Percentiles rank a stretch among this genome's conserved stretches.
These are phyloP conservation scores for Mayamaea pseudoterrestris DNA, from an alignment of 108 stramenopile species.

Conservation along the genomic window DNA sequence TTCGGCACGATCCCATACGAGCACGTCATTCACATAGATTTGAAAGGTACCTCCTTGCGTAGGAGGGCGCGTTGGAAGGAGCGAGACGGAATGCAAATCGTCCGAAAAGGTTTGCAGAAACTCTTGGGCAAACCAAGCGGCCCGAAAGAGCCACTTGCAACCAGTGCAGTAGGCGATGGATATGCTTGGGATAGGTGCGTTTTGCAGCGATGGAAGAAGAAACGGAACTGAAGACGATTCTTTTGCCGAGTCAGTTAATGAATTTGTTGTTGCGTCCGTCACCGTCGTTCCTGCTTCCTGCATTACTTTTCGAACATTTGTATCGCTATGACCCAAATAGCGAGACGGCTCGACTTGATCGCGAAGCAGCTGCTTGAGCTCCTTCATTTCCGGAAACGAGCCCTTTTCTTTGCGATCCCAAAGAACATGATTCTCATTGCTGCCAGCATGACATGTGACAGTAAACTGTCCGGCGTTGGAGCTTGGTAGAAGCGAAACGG, in stretches of 20 bases:
- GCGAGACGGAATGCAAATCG: slow-evolving; percentile 28
- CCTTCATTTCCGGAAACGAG: slow-evolving; percentile 70
- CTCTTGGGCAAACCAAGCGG: slow-evolving; percentile 34
- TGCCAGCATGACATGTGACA: background rate
- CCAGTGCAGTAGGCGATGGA: slow-evolving; percentile 9
- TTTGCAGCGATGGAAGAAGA: no score
- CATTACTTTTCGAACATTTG: background rate
- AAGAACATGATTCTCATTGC: slow-evolving; percentile 5
- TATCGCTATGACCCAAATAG: slow-evolving; percentile 70
- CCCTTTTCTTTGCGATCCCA: slow-evolving; percentile 40
- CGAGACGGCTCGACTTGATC: slow-evolving; percentile 47
- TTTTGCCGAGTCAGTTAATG: no score
- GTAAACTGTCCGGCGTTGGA: slow-evolving; percentile 12
- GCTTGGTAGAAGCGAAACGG: slow-evolving; percentile 37
- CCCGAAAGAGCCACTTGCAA: slow-evolving; percentile 19
- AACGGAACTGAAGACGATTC: no score
- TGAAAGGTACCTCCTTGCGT: slow-evolving; percentile 20
- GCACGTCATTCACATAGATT: slow-evolving; percentile 7
- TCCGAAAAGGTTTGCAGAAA: slow-evolving; percentile 15
- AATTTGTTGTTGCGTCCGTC: no score
- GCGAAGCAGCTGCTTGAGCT: slow-evolving; percentile 64
- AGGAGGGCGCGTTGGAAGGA: slow-evolving; percentile 32
- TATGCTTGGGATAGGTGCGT: no score
- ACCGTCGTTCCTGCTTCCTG: no score
- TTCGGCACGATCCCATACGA: slow-evolving; percentile 22